Conservation (phyloP, 2,329 filamentous ascomycete genomes). For the Botrytis sinoallii region DNA sequence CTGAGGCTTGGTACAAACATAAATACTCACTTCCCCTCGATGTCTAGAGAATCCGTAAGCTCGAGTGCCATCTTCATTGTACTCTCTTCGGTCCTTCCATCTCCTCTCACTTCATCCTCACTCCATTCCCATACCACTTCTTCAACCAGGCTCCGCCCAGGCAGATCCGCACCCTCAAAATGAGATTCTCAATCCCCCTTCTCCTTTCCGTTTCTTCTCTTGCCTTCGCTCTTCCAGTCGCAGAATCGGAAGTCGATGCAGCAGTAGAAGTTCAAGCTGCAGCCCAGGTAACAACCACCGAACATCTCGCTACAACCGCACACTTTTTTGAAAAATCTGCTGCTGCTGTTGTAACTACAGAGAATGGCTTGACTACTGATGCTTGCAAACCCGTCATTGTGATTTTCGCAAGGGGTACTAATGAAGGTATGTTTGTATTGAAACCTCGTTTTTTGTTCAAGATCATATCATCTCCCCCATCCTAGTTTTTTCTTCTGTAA, state of each 20-base stretch:
- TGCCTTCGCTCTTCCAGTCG: neutral
- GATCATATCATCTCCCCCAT: neutral
- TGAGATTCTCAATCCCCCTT: conserved; percentile 1
- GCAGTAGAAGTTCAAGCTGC: neutral
- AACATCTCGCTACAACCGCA: neutral
- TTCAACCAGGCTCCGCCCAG: neutral
- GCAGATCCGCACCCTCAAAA: neutral
- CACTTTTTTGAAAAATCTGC: neutral
- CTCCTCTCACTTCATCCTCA: neutral
- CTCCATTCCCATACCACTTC: neutral
- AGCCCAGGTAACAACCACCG: neutral
- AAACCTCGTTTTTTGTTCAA: neutral
- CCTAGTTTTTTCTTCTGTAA: neutral
- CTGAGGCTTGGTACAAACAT: neutral
- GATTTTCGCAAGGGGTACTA: conserved; percentile 49
- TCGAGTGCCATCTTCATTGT: neutral
- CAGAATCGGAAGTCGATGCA: neutral
- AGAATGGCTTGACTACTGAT: conserved; percentile 11
- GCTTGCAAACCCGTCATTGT: conserved; percentile 29
- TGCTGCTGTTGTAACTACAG: neutral
- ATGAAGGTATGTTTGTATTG: conserved; percentile 35
- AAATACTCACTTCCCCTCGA: conserved; percentile 1
- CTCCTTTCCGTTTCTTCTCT: neutral
- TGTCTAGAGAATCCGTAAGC: neutral
- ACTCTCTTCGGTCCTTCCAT: conserved; percentile 4